Evolutionary conservation across 2,329 filamentous ascomycete species (phyloP), one percentile per base, ranked within the genome.

Genomic region (Colletotrichum echinochloae): DNA sequence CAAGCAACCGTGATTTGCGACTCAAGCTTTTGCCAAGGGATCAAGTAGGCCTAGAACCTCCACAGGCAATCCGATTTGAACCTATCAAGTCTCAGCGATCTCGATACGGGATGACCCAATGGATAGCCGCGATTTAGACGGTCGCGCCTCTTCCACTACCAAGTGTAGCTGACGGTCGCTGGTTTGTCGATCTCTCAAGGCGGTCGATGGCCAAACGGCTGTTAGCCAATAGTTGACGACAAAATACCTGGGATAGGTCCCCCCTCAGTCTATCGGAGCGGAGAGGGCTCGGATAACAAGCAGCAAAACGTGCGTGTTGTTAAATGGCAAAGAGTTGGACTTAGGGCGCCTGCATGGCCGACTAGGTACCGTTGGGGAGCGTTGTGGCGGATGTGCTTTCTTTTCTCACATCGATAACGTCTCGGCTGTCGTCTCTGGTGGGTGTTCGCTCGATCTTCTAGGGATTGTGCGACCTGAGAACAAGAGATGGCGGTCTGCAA

Each of bases 251-350:
- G 7, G n/a, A 16, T 49, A 28, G 20, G 20, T 33, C 8, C 20
- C 11, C n/a, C 44, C 20, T 46, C 20, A n/a, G 44, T 46, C 44
- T 23, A 23, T 46, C 9, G 44, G 9, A 46, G 44, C 35, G 30
- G 39, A 8, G 7, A n/a, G 28, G 41, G 28, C 23, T 23, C 41
- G 39, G 14, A 23, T 7, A 28, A 39, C 18, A 23, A 35, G 16
- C n/a, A 55, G 11, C 51, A 33, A 11, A n/a, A 55, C 6, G 33
- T 37, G 83, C 44, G 8, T 46, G 81, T 84, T 85, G 84, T 85
- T 83, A 84, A 81, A 81, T 79, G 54, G 39, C 59, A 18, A 65
- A 12, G 9, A n/a, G 20, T 46, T 46, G 23, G 28, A 23, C n/a
- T 28, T 49, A 39, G 23, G 48, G 49, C 46, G 65, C 54, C 60